phyloP scores from a whole-genome alignment of 1,284 basidiomycete species.

The Ustanciosporium gigantosporum region DNA sequence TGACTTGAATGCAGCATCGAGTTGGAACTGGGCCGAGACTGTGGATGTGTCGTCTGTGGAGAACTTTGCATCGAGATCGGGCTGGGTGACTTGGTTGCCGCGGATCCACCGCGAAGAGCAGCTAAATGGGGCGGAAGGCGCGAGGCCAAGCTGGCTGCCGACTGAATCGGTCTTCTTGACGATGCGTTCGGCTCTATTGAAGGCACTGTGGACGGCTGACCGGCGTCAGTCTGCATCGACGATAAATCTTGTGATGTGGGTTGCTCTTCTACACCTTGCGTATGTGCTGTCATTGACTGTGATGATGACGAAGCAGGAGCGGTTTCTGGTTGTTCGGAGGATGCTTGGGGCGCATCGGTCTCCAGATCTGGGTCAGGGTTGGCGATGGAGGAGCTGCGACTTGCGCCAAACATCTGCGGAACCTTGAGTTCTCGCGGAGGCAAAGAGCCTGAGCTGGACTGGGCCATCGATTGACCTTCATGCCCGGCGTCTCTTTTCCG shows the following conservation, averaged over 20 bases:
- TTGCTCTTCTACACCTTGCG: background rate
- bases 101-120: constrained; percentile 35
- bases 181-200: background rate
- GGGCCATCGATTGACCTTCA: background rate
- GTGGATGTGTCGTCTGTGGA: background rate
- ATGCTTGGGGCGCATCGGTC: background rate
- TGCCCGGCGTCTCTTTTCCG: constrained; percentile 31
- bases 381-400: background rate
- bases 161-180: constrained; percentile 20
- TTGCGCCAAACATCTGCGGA: background rate
- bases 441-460: background rate
- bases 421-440: no score
- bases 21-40: background rate
- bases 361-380: background rate
- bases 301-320: background rate
- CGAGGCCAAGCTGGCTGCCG: constrained; percentile 39
- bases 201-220: background rate
- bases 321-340: background rate
- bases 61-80: background rate
- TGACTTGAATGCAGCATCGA: constrained; percentile 63
- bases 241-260: background rate
- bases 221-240: background rate
- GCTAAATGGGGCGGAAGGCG: constrained; percentile 49
- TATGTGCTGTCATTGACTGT: background rate
- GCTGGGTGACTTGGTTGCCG: background rate